Evolutionary conservation across 1,139 yeast genomes (phyloP), one percentile per base, ranked within the genome.

Genomic region (Tardiomyces blankii): DNA sequence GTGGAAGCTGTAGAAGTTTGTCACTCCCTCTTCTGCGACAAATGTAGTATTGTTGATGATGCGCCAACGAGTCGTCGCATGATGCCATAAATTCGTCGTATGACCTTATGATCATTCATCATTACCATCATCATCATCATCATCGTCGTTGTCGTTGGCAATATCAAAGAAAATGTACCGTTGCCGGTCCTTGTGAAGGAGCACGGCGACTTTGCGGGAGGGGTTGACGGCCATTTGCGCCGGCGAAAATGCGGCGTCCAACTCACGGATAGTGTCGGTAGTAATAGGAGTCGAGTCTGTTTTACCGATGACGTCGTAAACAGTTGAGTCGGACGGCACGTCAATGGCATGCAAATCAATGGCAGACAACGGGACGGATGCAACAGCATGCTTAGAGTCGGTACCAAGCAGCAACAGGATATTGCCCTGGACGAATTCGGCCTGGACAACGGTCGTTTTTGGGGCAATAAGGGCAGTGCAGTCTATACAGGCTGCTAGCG

Each of bases 161-260:
- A 55, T 39, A 30, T 53, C 57, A 41, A 58, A 49, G 39, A 57
- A 53, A 14, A 51, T 45, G 46, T 54, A 56, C 39, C 48, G 49
- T 40, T 50, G 55, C 11, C 38, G 38, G 39, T 54, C 56, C 12
- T 46, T 35, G 40, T 47, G 49, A 6, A 58, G 44, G 27, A 57
- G 38, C 39, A 55, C 51, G 7, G 57, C 61, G 5, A 58, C 46
- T 14, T 53, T 42, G 23, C 56, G 47, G 3, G 48, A 50, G 14
- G 39, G 43, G 30, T 54, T 51, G n/a, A 30, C 35, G 5, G 35
- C 35, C 35, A 30, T 3, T 27, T 12, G 8, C 8, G 35, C 11
- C 16, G 35, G 35, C 16, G 12, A 27, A 30, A 30, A 30, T 9
- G 35, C 5, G 16, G 16, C n/a, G 5, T 9, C 35, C 5, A 30